Evolutionary conservation across 2,329 filamentous ascomycete genomes (phyloP).

Genomic region (Hortaea werneckii): DNA sequence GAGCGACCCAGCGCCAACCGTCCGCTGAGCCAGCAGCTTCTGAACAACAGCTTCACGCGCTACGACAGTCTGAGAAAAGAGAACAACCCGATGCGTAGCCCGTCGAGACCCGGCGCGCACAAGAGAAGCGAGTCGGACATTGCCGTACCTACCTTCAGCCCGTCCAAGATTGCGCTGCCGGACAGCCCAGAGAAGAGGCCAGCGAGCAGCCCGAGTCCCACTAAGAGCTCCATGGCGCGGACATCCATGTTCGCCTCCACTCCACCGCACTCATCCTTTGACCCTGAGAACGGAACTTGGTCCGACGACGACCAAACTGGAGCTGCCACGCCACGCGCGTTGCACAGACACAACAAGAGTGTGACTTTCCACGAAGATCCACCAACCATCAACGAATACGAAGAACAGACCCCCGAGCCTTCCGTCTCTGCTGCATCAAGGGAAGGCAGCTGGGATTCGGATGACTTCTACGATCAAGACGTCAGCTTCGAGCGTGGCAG

Average conservation of each 20-base stretch:
- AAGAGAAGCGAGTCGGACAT: constrained; percentile 48
- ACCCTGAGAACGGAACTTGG: constrained; percentile 59
- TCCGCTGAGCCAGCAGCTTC: constrained; percentile 49
- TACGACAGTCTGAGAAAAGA: constrained; percentile 38
- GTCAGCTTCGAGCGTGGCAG: constrained; percentile 51
- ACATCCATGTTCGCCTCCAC: constrained; percentile 51
- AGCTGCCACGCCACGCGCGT: constrained; percentile 52
- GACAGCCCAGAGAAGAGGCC: constrained; percentile 28
- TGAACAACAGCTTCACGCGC: constrained; percentile 60
- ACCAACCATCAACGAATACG: constrained; percentile 93
- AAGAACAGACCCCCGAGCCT: constrained; percentile 94
- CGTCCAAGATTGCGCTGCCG: constrained; percentile 34
- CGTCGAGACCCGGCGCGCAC: constrained; percentile 22
- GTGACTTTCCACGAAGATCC: constrained; percentile 93
- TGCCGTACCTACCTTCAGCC: constrained; percentile 48
- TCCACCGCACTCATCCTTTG: constrained; percentile 39
- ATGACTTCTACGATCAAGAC: constrained; percentile 61
- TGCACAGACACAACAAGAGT: constrained; percentile 85
- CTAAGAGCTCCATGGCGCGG: constrained; percentile 77
- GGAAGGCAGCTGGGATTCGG: constrained; percentile 83
- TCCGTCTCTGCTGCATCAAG: constrained; percentile 74
- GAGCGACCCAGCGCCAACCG: constrained; percentile 64
- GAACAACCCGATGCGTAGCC: constrained; percentile 25
- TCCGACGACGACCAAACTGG: constrained; percentile 51
- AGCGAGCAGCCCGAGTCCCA: constrained; percentile 58